These are phyloP conservation scores for Aspergillus sp. DNA, from an alignment of 2,329 filamentous ascomycete genomes.

Conservation along the genomic window DNA sequence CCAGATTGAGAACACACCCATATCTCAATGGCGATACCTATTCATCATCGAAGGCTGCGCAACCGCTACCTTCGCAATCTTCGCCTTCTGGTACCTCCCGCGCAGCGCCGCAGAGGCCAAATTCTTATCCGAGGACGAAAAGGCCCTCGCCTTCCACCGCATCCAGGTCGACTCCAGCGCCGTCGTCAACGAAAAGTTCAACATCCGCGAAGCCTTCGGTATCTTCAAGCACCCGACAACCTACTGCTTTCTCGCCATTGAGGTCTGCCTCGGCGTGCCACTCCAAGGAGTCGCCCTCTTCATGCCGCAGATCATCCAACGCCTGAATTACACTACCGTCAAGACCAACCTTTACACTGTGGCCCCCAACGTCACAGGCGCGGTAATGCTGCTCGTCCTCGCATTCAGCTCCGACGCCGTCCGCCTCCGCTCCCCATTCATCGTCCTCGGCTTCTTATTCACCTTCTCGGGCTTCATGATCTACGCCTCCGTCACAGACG, in stretches of 20 bases:
- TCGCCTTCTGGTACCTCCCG: slow-evolving; percentile 43
- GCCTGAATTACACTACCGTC: slow-evolving; percentile 49
- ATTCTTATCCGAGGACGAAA: slow-evolving; percentile 41
- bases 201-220: slow-evolving; percentile 27
- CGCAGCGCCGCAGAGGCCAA: slow-evolving; percentile 37
- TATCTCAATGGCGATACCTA: slow-evolving; percentile 46
- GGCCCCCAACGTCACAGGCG: slow-evolving; percentile 71
- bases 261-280: slow-evolving; percentile 31
- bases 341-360: slow-evolving; percentile 68
- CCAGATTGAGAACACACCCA: slow-evolving; percentile 35
- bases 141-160: slow-evolving; percentile 36
- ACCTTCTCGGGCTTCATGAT: slow-evolving; percentile 79
- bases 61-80: slow-evolving; percentile 40
- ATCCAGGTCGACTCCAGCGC: slow-evolving; percentile 36
- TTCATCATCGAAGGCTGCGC: slow-evolving; percentile 47
- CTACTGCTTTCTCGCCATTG: slow-evolving; percentile 28
- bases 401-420: slow-evolving; percentile 54
- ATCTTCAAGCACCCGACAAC: slow-evolving; percentile 31
- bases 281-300: slow-evolving; percentile 30
- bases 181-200: slow-evolving; percentile 32
- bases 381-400: slow-evolving; percentile 67
- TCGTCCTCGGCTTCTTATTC: slow-evolving; percentile 70
- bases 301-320: slow-evolving; percentile 29
- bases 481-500: slow-evolving; percentile 67
- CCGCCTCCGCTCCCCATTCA: slow-evolving; percentile 56